Conservation (phyloP, 1,284 basidiomycete species). For the Boletus semigastroideus region DNA sequence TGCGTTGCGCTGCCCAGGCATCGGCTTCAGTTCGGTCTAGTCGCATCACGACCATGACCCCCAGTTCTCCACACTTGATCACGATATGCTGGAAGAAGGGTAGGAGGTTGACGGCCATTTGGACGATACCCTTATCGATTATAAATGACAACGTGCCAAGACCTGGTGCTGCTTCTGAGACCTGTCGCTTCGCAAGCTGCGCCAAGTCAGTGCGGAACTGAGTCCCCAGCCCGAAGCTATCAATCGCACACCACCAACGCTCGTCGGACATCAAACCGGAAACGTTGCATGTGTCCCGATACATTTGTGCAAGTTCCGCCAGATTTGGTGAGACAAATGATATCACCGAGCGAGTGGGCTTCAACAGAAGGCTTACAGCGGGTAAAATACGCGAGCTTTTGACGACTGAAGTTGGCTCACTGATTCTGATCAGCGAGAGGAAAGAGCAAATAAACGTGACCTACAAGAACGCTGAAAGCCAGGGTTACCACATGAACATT, state of each 20-base stretch:
- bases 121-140: slow-evolving; percentile 63
- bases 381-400: slow-evolving; percentile 76
- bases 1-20: slow-evolving; percentile 49
- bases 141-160: slow-evolving; percentile 64
- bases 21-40: slow-evolving; percentile 42
- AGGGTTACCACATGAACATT: slow-evolving; percentile 3
- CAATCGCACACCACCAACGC: slow-evolving; percentile 65
- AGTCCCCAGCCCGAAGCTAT: slow-evolving; percentile 59
- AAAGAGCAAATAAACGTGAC: slow-evolving; percentile 24
- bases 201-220: slow-evolving; percentile 67
- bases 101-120: slow-evolving; percentile 77
- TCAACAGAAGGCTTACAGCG: slow-evolving; percentile 48
- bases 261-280: slow-evolving; percentile 50
- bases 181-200: slow-evolving; percentile 49
- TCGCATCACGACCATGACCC: slow-evolving; percentile 64
- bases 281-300: slow-evolving; percentile 49
- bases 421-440: slow-evolving; percentile 29
- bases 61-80: slow-evolving; percentile 78
- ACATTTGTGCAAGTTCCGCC: slow-evolving; percentile 71
- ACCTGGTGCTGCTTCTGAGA: slow-evolving; percentile 39
- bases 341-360: slow-evolving; percentile 44
- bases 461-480: slow-evolving; percentile 61
- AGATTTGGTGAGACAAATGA: slow-evolving; percentile 79
- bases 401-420: slow-evolving; percentile 84
- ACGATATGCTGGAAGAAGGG: slow-evolving; percentile 81